A percentile compares a stretch with the other conserved stretches of the same genome.
These are phyloP conservation scores for Hamamelis virginiana DNA, from an alignment of 164 flowering plant genomes.

Conservation along the genomic window DNA sequence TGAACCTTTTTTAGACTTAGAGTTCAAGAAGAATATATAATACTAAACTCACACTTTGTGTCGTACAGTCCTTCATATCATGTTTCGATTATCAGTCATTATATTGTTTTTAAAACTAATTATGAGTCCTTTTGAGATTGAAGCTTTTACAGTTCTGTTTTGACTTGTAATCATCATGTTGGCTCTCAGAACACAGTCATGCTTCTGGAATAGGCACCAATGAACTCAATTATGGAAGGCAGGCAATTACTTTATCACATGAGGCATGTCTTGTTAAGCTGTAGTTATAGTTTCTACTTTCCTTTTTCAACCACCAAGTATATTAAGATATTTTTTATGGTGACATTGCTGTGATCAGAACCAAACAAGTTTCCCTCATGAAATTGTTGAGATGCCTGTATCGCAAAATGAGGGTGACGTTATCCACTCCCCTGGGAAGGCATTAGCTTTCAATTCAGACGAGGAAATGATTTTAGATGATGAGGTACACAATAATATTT, in stretches of 20 bases:
- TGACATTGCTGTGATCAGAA: constrained; percentile 17
- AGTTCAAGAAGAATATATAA: no score
- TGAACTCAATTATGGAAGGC: constrained; percentile 3
- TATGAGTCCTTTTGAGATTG: not conserved
- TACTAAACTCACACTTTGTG: not conserved
- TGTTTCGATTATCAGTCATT: no score
- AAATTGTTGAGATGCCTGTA: constrained; percentile 35
- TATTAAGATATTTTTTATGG: not conserved
- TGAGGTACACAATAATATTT: constrained; percentile 28
- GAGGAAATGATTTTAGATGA: constrained; percentile 37
- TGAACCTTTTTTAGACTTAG: no score
- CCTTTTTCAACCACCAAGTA: not conserved
- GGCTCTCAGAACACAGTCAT: no score
- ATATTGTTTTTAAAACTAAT: no score
- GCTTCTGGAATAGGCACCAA: constrained; percentile 13
- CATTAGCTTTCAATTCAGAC: constrained; percentile 16
- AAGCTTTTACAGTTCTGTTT: not conserved
- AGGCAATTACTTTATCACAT: not conserved
- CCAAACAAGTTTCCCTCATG: constrained; percentile 12
- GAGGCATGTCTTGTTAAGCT: constrained; percentile 13
- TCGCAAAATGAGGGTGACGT: constrained; percentile 21
- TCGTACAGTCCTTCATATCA: no score
- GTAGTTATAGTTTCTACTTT: not conserved
- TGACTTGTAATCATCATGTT: not conserved
- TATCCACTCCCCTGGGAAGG: constrained; percentile 13